Conservation (phyloP, 208 protist species). For the Leptomonas pyrrhocoris region DNA sequence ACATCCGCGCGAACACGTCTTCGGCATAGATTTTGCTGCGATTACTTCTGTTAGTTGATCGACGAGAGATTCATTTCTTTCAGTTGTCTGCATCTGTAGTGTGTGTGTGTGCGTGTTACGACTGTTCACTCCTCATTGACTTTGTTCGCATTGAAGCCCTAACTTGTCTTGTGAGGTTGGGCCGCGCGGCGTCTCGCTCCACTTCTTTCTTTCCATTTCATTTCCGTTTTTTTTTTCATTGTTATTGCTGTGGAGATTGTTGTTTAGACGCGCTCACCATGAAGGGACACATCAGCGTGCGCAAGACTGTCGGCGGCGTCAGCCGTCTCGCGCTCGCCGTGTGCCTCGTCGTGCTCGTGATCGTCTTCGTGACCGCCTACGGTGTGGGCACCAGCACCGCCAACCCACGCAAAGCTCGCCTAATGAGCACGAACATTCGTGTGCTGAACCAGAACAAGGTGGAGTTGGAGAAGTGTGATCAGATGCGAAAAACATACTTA, state of each 20-base stretch:
- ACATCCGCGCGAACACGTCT: no score
- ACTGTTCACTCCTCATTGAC: no score
- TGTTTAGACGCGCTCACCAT: neutral
- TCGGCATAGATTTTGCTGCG: no score
- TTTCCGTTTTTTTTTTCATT: no score
- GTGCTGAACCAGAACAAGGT: constrained; percentile 1
- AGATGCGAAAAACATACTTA: neutral
- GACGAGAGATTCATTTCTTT: no score
- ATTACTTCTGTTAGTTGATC: no score
- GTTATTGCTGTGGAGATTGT: neutral
- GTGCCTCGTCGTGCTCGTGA: constrained; percentile 7
- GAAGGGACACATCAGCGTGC: constrained; percentile 5
- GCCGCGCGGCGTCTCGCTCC: no score
- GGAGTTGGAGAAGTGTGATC: neutral
- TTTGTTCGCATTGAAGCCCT: no score
- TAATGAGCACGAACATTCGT: neutral
- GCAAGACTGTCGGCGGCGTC: constrained; percentile 15
- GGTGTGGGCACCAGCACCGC: constrained; percentile 13
- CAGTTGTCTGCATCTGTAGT: no score
- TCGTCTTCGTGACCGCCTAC: constrained; percentile 26
- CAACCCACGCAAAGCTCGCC: constrained; percentile 10
- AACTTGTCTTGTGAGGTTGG: no score
- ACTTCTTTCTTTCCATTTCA: no score
- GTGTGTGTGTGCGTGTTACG: no score
- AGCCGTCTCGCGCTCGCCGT: neutral